Conservation (phyloP, 345 rosid genomes). For the Noccaea caerulescens region DNA sequence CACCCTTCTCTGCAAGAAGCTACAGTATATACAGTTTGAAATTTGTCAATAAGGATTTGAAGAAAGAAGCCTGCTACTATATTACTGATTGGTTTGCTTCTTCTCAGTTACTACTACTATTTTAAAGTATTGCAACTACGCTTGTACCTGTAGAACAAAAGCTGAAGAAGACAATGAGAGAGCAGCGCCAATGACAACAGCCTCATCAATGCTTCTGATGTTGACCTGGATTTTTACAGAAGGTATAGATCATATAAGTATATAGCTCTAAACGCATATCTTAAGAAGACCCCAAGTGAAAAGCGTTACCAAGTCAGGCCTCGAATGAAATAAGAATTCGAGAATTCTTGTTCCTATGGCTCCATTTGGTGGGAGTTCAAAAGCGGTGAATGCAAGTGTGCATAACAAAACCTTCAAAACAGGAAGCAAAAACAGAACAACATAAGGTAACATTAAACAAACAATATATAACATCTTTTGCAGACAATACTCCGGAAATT, state of each 20-base stretch:
- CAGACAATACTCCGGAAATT: background rate
- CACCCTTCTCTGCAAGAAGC: constrained; percentile 99
- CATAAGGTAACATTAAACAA: constrained; percentile 2
- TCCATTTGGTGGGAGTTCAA: constrained; percentile 98
- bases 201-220: constrained; percentile 96
- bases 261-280: background rate
- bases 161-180: constrained; percentile 96
- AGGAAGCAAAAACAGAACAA: constrained; percentile 22
- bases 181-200: constrained; percentile 96
- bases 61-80: background rate
- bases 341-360: constrained; percentile 90
- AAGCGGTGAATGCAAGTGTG: constrained; percentile 94
- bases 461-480: constrained; percentile 14
- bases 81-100: background rate
- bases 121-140: background rate
- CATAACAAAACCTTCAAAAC: constrained; percentile 79
- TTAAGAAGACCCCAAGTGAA: constrained; percentile 18
- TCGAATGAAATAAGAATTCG: constrained; percentile 89
- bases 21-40: constrained; percentile 37
- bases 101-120: too few relatives aligned
- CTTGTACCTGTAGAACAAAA: constrained; percentile 89
- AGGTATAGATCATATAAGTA: constrained; percentile 16
- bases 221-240: constrained; percentile 61
- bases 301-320: constrained; percentile 78
- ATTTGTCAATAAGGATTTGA: constrained; percentile 5